Evolutionary conservation across 805 yeast genomes (phyloP).

Genomic region (Saturnispora serradocipensis): DNA sequence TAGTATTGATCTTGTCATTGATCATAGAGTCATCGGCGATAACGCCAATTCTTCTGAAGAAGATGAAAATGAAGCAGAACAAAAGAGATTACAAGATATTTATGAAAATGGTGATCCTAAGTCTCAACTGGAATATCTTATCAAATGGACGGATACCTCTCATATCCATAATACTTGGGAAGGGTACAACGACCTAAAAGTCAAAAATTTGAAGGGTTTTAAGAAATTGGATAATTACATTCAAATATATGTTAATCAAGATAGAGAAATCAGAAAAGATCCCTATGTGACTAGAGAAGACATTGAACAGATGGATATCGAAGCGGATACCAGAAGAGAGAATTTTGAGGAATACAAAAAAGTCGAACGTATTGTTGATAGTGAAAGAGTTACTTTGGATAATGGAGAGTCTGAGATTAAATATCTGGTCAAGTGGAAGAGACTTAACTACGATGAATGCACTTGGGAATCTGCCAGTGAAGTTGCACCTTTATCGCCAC

Average conservation of each 20-base stretch:
- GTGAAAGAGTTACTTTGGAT: slow-evolving; percentile 59
- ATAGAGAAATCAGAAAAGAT: slow-evolving; percentile 68
- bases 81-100: slow-evolving; percentile 14
- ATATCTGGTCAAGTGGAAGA: slow-evolving; percentile 88
- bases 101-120: slow-evolving; percentile 39
- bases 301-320: slow-evolving; percentile 87
- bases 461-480: slow-evolving; percentile 94
- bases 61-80: slow-evolving; percentile 27
- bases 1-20: slow-evolving; percentile 37
- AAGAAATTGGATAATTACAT: slow-evolving; percentile 88
- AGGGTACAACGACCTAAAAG: slow-evolving; percentile 42
- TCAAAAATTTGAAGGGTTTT: slow-evolving; percentile 50
- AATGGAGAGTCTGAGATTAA: slow-evolving; percentile 60
- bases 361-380: slow-evolving; percentile 84
- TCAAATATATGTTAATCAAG: slow-evolving; percentile 63
- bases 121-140: slow-evolving; percentile 45
- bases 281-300: slow-evolving; percentile 84
- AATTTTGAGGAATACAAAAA: slow-evolving; percentile 74
- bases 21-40: slow-evolving; percentile 39
- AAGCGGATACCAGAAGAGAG: slow-evolving; percentile 74
- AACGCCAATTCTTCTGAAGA: slow-evolving; percentile 23
- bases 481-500: slow-evolving; percentile 77
- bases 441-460: slow-evolving; percentile 88
- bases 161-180: slow-evolving; percentile 97
- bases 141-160: slow-evolving; percentile 83